Percentiles rank a stretch among this genome's conserved stretches.
These are phyloP conservation scores for Irpex sp. DNA, from an alignment of 1,284 basidiomycete species.

Conservation along the genomic window DNA sequence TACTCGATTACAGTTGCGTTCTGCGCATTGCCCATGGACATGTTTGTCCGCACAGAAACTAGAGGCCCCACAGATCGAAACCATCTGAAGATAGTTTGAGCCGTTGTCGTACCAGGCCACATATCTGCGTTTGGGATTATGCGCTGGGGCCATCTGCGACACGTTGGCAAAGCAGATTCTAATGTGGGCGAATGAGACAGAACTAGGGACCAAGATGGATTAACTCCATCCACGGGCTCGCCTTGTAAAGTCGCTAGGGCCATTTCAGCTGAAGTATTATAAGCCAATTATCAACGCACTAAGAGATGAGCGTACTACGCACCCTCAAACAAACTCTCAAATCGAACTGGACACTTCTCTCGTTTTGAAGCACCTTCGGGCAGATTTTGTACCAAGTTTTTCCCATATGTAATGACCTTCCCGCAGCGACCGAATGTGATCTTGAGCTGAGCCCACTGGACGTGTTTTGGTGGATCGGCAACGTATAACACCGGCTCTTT, in stretches of 20 bases:
- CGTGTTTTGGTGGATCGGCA: background rate
- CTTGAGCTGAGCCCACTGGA: background rate
- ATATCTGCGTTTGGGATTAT: background rate
- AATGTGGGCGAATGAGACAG: conserved; percentile 1
- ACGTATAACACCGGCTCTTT: conserved; percentile 2
- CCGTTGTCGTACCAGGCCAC: background rate
- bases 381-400: background rate
- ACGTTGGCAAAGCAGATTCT: background rate
- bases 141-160: background rate
- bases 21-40: conserved; percentile 1
- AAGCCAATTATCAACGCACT: background rate
- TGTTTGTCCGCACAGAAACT: conserved; percentile 1
- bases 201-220: background rate
- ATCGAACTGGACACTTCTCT: background rate
- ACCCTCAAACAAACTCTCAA: background rate
- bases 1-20: background rate
- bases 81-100: conserved; percentile 5
- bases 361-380: background rate
- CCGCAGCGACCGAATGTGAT: conserved; percentile 3
- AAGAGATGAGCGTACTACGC: background rate
- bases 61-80: conserved; percentile 6
- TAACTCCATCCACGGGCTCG: background rate
- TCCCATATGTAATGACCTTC: background rate
- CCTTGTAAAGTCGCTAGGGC: conserved; percentile 9
- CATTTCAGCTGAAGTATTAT: conserved; percentile 7